Conservation (phyloP, 1,284 basidiomycete species). For the Trametes polyzona region DNA sequence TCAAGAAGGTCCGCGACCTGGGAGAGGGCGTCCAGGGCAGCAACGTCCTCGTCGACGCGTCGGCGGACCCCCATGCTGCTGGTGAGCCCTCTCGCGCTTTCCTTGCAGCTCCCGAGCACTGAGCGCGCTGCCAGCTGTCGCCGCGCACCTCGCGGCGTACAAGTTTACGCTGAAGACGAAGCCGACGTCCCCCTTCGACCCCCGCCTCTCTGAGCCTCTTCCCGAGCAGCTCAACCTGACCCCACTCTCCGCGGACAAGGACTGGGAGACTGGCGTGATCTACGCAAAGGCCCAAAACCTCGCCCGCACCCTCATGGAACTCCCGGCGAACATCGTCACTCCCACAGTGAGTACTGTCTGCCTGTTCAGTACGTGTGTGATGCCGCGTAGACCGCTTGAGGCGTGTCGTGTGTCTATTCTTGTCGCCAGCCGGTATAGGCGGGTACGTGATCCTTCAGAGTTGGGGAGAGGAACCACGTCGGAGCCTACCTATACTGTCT, state of each 20-base stretch:
- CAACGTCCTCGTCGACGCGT: slow-evolving; percentile 62
- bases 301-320: slow-evolving; percentile 83
- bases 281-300: slow-evolving; percentile 86
- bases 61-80: slow-evolving; percentile 74
- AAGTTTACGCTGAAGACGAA: slow-evolving; percentile 79
- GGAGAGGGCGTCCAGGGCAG: slow-evolving; percentile 53
- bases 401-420: background rate
- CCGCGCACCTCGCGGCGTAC: slow-evolving; percentile 73
- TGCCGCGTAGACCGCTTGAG: background rate
- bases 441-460: no score
- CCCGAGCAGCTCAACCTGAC: slow-evolving; percentile 53
- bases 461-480: no score
- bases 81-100: slow-evolving; percentile 43
- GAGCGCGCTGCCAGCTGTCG: slow-evolving; percentile 59
- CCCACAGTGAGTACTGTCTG: slow-evolving; percentile 70
- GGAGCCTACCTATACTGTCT: no score
- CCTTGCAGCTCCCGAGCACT: background rate
- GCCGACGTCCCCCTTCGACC: slow-evolving; percentile 61
- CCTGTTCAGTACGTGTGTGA: background rate
- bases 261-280: slow-evolving; percentile 73
- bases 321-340: slow-evolving; percentile 84
- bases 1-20: slow-evolving; percentile 65
- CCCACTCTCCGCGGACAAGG: slow-evolving; percentile 49
- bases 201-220: slow-evolving; percentile 49
- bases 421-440: no score